A percentile compares a stretch with the other conserved stretches of the same genome.
phyloP scores from a whole-genome alignment of 2,329 filamentous ascomycete species.

The Calcarisporium arbuscula region DNA sequence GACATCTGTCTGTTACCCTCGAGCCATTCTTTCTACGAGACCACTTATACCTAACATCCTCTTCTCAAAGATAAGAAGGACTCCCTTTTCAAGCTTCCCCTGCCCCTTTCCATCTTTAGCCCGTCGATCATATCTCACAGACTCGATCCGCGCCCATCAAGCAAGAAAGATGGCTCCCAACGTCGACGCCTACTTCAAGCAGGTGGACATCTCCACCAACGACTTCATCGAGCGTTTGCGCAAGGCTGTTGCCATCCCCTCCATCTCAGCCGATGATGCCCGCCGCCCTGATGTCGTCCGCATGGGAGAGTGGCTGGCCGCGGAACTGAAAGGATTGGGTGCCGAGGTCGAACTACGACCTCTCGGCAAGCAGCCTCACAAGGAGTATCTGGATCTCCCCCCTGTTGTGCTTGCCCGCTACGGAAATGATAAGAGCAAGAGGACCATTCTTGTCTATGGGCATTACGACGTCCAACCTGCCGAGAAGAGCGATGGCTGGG shows the following conservation, averaged over 20 bases:
- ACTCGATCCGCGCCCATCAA: conserved; percentile 51
- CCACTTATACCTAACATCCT: conserved; percentile 13
- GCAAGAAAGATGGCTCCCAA: conserved; percentile 79
- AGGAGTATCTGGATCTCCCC: conserved; percentile 83
- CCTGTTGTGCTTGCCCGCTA: conserved; percentile 90
- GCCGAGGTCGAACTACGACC: conserved; percentile 81
- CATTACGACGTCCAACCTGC: conserved; percentile 99
- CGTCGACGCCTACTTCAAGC: conserved; percentile 86
- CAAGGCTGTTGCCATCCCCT: conserved; percentile 92
- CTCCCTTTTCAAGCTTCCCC: conserved; percentile 5
- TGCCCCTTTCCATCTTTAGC: not conserved
- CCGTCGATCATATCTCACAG: conserved; percentile 44
- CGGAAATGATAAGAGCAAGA: conserved; percentile 85
- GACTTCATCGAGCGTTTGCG: conserved; percentile 85
- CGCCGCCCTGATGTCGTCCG: conserved; percentile 86
- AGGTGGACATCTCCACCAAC: conserved; percentile 75
- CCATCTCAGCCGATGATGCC: conserved; percentile 85
- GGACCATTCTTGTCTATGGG: conserved; percentile 92
- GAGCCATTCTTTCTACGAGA: conserved; percentile 12
- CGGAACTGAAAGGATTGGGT: conserved; percentile 76
- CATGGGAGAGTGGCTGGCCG: conserved; percentile 89
- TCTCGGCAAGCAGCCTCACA: conserved; percentile 86
- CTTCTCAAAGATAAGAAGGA: no score
- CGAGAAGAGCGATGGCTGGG: conserved; percentile 88
- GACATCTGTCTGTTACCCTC: conserved; percentile 20